Percentiles rank a stretch among this genome's conserved stretches.
Evolutionary conservation across 2,329 filamentous ascomycete species (phyloP).

Genomic region (Microcyclospora tardicrescens): DNA sequence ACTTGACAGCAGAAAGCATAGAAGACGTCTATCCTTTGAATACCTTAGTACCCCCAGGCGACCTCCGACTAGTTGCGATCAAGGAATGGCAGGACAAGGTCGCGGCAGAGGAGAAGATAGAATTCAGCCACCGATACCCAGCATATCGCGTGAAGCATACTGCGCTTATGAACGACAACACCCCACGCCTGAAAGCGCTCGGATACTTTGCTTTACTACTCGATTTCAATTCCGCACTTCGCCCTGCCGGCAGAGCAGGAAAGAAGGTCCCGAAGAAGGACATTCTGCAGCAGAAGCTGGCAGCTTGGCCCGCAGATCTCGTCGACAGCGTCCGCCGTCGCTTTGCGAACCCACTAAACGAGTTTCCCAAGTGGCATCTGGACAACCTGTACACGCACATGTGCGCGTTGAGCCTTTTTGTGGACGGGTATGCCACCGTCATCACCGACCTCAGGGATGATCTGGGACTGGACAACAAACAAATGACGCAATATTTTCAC

Average conservation of each 20-base stretch:
- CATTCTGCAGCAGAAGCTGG: conserved; percentile 45
- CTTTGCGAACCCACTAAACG: conserved; percentile 45
- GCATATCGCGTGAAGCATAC: conserved; percentile 44
- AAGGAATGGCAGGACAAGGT: conserved; percentile 61
- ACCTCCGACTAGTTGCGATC: conserved; percentile 54
- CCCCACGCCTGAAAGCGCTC: conserved; percentile 34
- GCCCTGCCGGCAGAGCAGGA: conserved; percentile 19
- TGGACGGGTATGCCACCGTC: conserved; percentile 63
- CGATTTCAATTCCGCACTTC: conserved; percentile 33
- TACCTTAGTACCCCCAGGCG: conserved; percentile 52
- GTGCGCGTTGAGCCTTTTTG: conserved; percentile 55
- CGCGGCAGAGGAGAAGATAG: conserved; percentile 42
- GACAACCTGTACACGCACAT: conserved; percentile 64
- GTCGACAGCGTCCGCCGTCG: conserved; percentile 55
- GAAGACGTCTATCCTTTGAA: conserved; percentile 61
- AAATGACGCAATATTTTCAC: conserved; percentile 56
- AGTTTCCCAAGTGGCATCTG: conserved; percentile 57
- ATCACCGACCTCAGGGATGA: conserved; percentile 58
- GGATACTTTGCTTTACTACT: conserved; percentile 37
- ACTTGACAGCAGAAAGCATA: conserved; percentile 52
- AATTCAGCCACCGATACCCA: conserved; percentile 50
- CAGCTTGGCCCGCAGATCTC: conserved; percentile 45
- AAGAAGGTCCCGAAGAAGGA: conserved; percentile 48
- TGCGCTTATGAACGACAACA: conserved; percentile 28
- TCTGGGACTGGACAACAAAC: conserved; percentile 56